Base-by-base conservation (phyloP, 2,329 filamentous ascomycete species). In the Cyanodermella asteris region DNA sequence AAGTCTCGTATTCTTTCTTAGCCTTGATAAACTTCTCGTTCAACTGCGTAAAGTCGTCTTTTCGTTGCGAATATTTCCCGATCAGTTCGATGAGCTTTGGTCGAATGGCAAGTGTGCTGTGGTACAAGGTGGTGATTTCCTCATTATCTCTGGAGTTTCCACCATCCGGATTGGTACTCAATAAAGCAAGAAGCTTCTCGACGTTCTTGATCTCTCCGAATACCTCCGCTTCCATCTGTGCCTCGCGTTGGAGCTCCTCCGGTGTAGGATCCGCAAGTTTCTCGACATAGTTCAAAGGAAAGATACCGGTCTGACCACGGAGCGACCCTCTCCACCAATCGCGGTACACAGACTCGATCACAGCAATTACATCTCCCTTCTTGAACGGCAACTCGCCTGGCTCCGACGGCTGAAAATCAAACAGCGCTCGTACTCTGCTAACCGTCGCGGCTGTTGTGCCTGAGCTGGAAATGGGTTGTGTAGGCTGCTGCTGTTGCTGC, bases 11-110 rank as follows among this genome's bases (percentile, higher is more conserved):
- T 50, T 97, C 87, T 39, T 84, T 68, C 35, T 87, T 72, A 22
- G 87, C 87, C 51, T 97, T 97, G 59, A 97, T 94, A 49, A 97
- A 97, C 53, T 94, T 94, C 49, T 97, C 87, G 42, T 97, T 97
- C 33, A 97, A 58, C 45, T 94, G 84, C 3, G 87, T 93, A 43
- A 97, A 94, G 47, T 97, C 87, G 50, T 97, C 87, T 54, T 97
- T 97, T 64, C 91, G 94, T 46, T 97, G 87, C 7, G 87, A 94
- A 45, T 97, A 97, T 47, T 94, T 94, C 33, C 90, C 87, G 45
- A 97, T 97, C 24, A 97, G 56, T 53, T 94, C 90, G 45, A 97
- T 94, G 33, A 97, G 56, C 55, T 97, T 97, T 8, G 87, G 87
- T 16, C 87, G 66, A 40, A 97, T 97, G 4, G 82, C 77, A 34